These are phyloP conservation scores for Macadamia integrifolia DNA, from an alignment of 164 flowering plant genomes.

Conservation along the genomic window DNA sequence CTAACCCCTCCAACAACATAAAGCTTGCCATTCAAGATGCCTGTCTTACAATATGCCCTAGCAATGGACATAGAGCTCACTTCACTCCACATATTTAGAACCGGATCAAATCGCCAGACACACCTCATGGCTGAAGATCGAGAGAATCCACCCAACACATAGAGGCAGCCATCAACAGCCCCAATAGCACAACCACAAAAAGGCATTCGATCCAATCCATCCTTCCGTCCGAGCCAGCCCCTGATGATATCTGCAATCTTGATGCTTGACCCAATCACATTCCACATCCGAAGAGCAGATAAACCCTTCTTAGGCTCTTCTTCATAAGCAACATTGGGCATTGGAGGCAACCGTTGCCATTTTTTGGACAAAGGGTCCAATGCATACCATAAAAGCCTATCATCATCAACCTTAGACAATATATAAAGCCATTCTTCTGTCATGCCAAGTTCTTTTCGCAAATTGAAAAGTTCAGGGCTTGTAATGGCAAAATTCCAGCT, in stretches of 20 bases:
- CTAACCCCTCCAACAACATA: slow-evolving; percentile 76
- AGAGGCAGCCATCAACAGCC: slow-evolving; percentile 72
- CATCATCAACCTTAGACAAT: slow-evolving; percentile 52
- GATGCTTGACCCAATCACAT: slow-evolving; percentile 37
- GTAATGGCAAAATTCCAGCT: slow-evolving; percentile 60
- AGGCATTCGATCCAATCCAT: slow-evolving; percentile 45
- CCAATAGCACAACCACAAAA: slow-evolving; percentile 81
- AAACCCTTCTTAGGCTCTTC: slow-evolving; percentile 39
- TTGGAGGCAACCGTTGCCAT: slow-evolving; percentile 79
- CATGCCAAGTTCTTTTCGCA: slow-evolving; percentile 61
- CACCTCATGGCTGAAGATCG: slow-evolving; percentile 54
- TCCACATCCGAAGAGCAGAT: slow-evolving; percentile 43
- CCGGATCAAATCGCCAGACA: slow-evolving; percentile 80
- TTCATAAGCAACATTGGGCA: slow-evolving; percentile 48
- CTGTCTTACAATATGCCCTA: slow-evolving; percentile 38
- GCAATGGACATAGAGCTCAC: slow-evolving; percentile 29
- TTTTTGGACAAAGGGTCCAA: slow-evolving; percentile 53
- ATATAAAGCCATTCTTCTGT: slow-evolving; percentile 82
- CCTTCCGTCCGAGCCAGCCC: slow-evolving; percentile 67
- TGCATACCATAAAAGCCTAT: slow-evolving; percentile 60
- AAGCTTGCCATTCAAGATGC: slow-evolving; percentile 29
- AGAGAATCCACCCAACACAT: slow-evolving; percentile 80
- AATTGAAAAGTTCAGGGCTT: slow-evolving; percentile 46
- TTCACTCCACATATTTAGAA: slow-evolving; percentile 63
- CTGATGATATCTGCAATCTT: slow-evolving; percentile 55